Conservation (phyloP, 139 green algal genomes). For the Chlamydomonas applanata region DNA sequence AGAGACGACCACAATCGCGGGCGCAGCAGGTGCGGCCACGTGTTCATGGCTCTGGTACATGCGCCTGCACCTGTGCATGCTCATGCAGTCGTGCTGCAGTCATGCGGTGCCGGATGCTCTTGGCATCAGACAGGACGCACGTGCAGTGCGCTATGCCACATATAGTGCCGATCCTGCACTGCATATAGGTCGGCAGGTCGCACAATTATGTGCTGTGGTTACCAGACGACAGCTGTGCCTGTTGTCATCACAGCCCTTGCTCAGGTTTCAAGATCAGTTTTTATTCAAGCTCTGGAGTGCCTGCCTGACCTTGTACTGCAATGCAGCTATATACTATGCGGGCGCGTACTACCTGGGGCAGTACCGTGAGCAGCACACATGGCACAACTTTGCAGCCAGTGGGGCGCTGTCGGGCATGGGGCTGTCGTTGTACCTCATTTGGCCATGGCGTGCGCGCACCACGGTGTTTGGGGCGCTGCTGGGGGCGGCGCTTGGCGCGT, state of each 20-base stretch:
- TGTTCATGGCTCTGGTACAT: not conserved
- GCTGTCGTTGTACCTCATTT: slow-evolving; percentile 24
- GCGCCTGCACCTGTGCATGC: not conserved
- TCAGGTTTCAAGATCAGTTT: not conserved
- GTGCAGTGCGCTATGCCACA: too few species aligned
- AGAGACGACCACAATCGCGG: slow-evolving; percentile 32
- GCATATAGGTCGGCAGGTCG: too few species aligned
- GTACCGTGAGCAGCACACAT: slow-evolving; percentile 25
- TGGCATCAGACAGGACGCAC: too few species aligned
- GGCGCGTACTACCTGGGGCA: slow-evolving; percentile 42
- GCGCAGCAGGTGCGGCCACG: slow-evolving; percentile 15
- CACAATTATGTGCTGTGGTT: too few species aligned
- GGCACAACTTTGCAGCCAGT: slow-evolving; percentile 40
- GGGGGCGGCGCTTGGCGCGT: slow-evolving; percentile 17
- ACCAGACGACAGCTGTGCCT: too few species aligned
- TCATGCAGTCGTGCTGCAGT: too few species aligned
- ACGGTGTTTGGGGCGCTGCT: slow-evolving; percentile 28
- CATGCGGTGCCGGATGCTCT: too few species aligned
- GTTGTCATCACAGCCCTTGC: not conserved
- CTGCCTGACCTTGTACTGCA: not conserved
- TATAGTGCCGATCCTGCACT: too few species aligned
- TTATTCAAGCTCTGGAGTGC: not conserved
- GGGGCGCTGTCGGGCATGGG: slow-evolving; percentile 18
- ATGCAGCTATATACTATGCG: slow-evolving; percentile 29
- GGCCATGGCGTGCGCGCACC: slow-evolving; percentile 19